Base-by-base conservation (phyloP, 2,329 filamentous ascomycete genomes). In the Dothideomycetes sp. region DNA sequence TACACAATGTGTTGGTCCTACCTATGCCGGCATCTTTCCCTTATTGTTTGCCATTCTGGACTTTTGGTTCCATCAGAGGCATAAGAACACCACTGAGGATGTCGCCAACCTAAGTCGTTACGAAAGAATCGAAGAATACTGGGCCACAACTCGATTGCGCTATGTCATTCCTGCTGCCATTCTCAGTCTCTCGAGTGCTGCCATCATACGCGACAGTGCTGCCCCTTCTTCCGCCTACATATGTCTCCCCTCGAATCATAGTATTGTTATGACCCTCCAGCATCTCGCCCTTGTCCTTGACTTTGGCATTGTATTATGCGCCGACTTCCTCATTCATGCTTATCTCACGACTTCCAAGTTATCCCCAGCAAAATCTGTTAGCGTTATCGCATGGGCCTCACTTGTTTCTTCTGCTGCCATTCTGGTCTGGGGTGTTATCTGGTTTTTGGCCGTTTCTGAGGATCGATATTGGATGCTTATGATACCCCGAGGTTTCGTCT, bases 151-250 rank as follows among this genome's bases (percentile, higher is more conserved):
- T 19, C 58, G 55, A 8, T 57, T 58, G 23, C 53, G 61, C 41
- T 64, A 62, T 43, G 28, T 70, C 1, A 49, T 64, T 15, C 53
- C 64, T 1, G 56, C 64, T 1, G 45, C 54, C 4, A 45, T 67
- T 6, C 46, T 70, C 4, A 55, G 59, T 20, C 30, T 63, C 6
- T 62, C 64, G 6, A 62, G 64, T 5, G 51, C 63, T 28, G 40
- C 64, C 22, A 56, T 58, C 5, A 49, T 60, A 11, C 53, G 54
- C 2, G 54, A 65, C 12, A 53, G 58, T 6, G 45, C 51, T 27
- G 60, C 56, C 31, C 62, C 58, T 12, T 50, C 54, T 28, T 70
- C 68, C 12, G 70, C 68, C 3, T 69, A 68, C 43, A 69, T 74
- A 16, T 74, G 71, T 49, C 63, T 69, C 2, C 53, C 62, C 9